Evolutionary conservation across 1,284 basidiomycete genomes (phyloP).

Genomic region (Ceratobasidium sp.): DNA sequence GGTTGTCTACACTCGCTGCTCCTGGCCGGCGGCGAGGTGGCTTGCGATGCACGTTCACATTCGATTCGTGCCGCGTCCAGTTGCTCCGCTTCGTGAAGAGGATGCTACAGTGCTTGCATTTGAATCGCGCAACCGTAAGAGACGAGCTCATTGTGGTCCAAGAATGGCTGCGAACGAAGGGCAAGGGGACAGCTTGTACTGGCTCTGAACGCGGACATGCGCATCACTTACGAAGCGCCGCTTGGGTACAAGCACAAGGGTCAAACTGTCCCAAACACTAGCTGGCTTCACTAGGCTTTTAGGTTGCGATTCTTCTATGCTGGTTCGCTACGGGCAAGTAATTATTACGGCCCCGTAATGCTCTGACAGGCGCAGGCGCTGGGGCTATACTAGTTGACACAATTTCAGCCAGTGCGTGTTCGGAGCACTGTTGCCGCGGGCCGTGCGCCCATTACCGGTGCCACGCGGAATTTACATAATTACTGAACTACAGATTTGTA

Average conservation of each 20-base stretch:
- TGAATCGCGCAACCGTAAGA: slow-evolving; percentile 10
- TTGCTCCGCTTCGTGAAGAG: slow-evolving; percentile 38
- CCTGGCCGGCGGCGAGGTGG: slow-evolving; percentile 35
- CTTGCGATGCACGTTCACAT: slow-evolving; percentile 36
- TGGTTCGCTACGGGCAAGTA: too few species aligned
- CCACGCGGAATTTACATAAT: too few species aligned
- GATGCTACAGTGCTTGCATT: slow-evolving; percentile 35
- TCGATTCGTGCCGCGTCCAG: slow-evolving; percentile 36
- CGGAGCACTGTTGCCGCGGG: too few species aligned
- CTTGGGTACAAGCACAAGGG: not conserved
- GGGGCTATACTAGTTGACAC: too few species aligned
- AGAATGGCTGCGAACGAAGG: slow-evolving; percentile 20
- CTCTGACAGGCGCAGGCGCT: too few species aligned
- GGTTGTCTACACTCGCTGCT: slow-evolving; percentile 11
- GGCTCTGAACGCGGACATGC: slow-evolving; percentile 32
- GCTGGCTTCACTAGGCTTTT: not conserved
- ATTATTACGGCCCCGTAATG: too few species aligned
- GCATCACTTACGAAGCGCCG: slow-evolving; percentile 36
- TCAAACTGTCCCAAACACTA: slow-evolving; percentile 33
- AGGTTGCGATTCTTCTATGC: too few species aligned
- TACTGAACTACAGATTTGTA: too few species aligned
- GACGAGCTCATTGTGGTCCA: slow-evolving; percentile 11
- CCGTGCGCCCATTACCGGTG: too few species aligned
- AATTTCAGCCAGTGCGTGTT: too few species aligned
- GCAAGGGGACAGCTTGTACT: slow-evolving; percentile 26